These are phyloP conservation scores for Acer yangbiense DNA, from an alignment of 345 rosid genomes.

Conservation along the genomic window DNA sequence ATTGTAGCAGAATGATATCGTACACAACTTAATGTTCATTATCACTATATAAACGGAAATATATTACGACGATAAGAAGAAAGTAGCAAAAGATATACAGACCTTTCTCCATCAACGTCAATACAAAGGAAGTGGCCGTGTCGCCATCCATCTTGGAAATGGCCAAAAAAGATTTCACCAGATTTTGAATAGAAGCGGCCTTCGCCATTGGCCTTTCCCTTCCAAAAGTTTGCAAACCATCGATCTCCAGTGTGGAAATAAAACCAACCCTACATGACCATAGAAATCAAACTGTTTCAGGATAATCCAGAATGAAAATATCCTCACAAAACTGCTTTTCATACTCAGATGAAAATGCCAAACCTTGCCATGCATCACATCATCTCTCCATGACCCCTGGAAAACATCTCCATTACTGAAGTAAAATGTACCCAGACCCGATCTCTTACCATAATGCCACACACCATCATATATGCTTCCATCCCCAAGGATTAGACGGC, in stretches of 20 bases:
- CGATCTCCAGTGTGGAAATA: conserved; percentile 87
- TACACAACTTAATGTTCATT: not conserved
- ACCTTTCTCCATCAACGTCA: conserved; percentile 83
- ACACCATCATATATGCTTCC: conserved; percentile 91
- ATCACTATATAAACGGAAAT: not conserved
- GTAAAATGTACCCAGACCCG: conserved; percentile 86
- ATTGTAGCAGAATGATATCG: not conserved
- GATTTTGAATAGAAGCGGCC: conserved; percentile 89
- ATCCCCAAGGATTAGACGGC: conserved; percentile 70
- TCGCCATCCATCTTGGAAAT: conserved; percentile 92
- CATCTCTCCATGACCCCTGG: conserved; percentile 99
- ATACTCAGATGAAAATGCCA: conserved; percentile 12
- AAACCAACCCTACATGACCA: conserved; percentile 77
- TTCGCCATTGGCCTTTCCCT: conserved; percentile 94
- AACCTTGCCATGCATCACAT: conserved; percentile 97
- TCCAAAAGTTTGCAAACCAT: conserved; percentile 99
- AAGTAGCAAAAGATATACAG: conserved; percentile 10
- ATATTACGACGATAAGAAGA: not conserved
- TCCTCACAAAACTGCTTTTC: not conserved
- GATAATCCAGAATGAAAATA: not conserved
- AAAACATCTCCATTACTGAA: conserved; percentile 94
- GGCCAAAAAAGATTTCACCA: conserved; percentile 82
- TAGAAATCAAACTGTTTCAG: conserved; percentile 7
- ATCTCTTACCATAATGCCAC: conserved; percentile 95
- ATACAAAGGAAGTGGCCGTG: conserved; percentile 80